phyloP scores from a whole-genome alignment of 2,329 filamentous ascomycete genomes.

The Ophiognomonia clavigignenti-juglandacearum region DNA sequence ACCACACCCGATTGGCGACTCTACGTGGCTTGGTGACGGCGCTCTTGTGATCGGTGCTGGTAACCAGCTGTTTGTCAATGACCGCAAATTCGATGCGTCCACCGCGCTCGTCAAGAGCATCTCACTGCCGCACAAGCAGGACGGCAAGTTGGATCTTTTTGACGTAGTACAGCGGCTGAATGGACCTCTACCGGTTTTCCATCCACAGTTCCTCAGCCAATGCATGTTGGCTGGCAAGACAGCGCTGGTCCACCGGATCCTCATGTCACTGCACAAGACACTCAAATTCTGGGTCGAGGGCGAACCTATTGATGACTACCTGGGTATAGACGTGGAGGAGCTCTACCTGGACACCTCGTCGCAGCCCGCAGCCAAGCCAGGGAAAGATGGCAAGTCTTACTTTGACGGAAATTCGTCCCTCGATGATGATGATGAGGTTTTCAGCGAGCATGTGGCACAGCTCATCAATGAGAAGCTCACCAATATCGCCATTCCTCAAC shows the following conservation, averaged over 20 bases:
- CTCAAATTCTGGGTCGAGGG: slow-evolving; percentile 81
- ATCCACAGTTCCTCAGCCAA: slow-evolving; percentile 85
- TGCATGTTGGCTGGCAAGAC: slow-evolving; percentile 79
- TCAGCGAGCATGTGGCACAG: slow-evolving; percentile 67
- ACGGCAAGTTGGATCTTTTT: slow-evolving; percentile 65
- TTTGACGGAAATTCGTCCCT: slow-evolving; percentile 31
- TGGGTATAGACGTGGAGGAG: slow-evolving; percentile 61
- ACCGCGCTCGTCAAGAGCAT: slow-evolving; percentile 53
- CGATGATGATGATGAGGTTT: slow-evolving; percentile 53
- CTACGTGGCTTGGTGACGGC: slow-evolving; percentile 82
- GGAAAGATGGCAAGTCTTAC: slow-evolving; percentile 31
- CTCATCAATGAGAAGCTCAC: slow-evolving; percentile 74
- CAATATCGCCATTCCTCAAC: slow-evolving; percentile 67
- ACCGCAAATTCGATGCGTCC: slow-evolving; percentile 64
- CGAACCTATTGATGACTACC: slow-evolving; percentile 72
- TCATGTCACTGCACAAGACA: slow-evolving; percentile 67
- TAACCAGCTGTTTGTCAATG: slow-evolving; percentile 84
- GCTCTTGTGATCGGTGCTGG: slow-evolving; percentile 84
- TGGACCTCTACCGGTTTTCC: slow-evolving; percentile 81
- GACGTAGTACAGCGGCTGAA: slow-evolving; percentile 80
- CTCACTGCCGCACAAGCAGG: slow-evolving; percentile 42
- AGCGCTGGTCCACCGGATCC: slow-evolving; percentile 63
- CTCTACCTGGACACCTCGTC: slow-evolving; percentile 40
- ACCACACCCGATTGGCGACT: slow-evolving; percentile 87
- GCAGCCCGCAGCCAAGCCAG: slow-evolving; percentile 12